Conservation (phyloP, 163 green algal species). For the Prototheca wickerhamii region DNA sequence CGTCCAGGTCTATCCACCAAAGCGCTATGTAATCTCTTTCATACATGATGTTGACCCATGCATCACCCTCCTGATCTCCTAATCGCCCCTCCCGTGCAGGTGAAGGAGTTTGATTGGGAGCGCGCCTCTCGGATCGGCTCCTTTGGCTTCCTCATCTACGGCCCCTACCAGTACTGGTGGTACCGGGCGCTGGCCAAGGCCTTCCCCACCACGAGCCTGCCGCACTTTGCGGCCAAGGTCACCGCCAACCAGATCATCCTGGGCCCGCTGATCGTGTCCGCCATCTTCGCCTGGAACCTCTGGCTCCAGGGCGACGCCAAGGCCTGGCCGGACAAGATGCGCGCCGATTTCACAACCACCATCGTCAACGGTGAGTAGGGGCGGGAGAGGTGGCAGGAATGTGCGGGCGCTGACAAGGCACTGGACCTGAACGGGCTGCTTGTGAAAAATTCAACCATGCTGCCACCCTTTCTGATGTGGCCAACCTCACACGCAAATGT, state of each 20-base stretch:
- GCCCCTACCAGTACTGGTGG: slow-evolving; percentile 66
- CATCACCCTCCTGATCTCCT: slow-evolving; percentile 2
- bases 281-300: slow-evolving; percentile 70
- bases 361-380: slow-evolving; percentile 48
- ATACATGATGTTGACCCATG: neutral
- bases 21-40: neutral
- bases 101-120: slow-evolving; percentile 18
- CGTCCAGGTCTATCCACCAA: too few species aligned
- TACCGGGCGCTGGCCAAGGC: slow-evolving; percentile 59
- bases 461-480: neutral
- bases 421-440: too few species aligned
- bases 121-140: slow-evolving; percentile 57
- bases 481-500: neutral
- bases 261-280: slow-evolving; percentile 52
- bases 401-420: neutral
- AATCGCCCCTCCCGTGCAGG: neutral
- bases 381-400: neutral
- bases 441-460: too few species aligned
- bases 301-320: slow-evolving; percentile 29
- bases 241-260: slow-evolving; percentile 64
- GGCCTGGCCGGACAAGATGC: slow-evolving; percentile 45
- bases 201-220: slow-evolving; percentile 44
- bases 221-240: slow-evolving; percentile 63
- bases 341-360: slow-evolving; percentile 49
- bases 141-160: slow-evolving; percentile 69